These are phyloP conservation scores for Taphrina pruni DNA, from an alignment of 1,139 yeast species.

Conservation along the genomic window DNA sequence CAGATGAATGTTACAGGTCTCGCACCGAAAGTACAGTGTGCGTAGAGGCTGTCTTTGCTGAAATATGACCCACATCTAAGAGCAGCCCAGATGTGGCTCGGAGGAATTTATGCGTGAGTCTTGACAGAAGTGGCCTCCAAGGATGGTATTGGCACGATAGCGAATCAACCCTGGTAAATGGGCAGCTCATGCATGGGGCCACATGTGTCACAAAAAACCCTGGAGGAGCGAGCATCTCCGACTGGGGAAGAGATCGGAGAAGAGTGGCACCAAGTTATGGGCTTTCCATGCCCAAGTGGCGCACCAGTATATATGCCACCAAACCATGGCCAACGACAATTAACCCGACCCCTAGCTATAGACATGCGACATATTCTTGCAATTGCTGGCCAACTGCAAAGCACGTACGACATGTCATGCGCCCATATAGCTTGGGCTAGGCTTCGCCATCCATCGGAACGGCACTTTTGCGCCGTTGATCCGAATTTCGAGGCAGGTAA, in stretches of 20 bases:
- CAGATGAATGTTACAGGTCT: too few relatives aligned
- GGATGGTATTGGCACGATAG: neutral
- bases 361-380: neutral
- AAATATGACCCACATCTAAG: neutral
- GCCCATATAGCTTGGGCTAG: neutral
- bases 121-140: neutral
- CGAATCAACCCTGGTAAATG: neutral
- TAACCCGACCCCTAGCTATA: too few relatives aligned
- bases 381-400: neutral
- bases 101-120: neutral
- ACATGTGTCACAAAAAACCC: neutral
- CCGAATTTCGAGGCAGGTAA: neutral
- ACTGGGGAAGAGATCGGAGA: constrained; percentile 1
- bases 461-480: neutral
- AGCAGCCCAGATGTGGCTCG: neutral
- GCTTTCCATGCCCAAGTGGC: too few relatives aligned
- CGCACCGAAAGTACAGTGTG: too few relatives aligned
- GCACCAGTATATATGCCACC: neutral
- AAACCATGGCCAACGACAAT: neutral
- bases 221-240: neutral
- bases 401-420: neutral
- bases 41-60: too few relatives aligned
- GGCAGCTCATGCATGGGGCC: neutral
- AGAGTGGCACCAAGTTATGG: neutral
- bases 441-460: too few relatives aligned